phyloP scores from a whole-genome alignment of 129 eudicot species.

The Lonicera japonica region DNA sequence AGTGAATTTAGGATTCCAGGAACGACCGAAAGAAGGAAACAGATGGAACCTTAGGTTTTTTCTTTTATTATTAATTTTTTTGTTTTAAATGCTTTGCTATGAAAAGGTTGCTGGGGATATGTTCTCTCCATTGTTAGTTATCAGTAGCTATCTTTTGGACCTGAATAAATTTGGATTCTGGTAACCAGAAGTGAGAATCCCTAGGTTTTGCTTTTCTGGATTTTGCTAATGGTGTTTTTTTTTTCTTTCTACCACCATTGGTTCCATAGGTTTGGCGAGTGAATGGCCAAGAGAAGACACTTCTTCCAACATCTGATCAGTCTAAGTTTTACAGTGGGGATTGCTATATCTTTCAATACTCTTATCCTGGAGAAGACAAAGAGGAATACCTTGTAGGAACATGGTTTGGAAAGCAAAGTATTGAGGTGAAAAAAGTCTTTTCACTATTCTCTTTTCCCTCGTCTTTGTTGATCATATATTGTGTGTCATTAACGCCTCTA shows the following conservation, averaged over 20 bases:
- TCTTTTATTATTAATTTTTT: too few relatives aligned
- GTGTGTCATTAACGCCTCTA: too few relatives aligned
- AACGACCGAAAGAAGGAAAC: too few relatives aligned
- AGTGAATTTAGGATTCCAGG: too few relatives aligned
- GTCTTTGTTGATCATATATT: too few relatives aligned
- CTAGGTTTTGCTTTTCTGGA: constrained; percentile 1
- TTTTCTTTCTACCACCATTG: constrained; percentile 9
- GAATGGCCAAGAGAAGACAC: constrained; percentile 54
- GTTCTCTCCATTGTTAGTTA: not conserved
- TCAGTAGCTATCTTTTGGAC: not conserved
- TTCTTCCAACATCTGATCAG: constrained; percentile 51
- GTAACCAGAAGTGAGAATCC: not conserved
- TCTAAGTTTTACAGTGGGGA: constrained; percentile 87
- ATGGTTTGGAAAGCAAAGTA: constrained; percentile 86
- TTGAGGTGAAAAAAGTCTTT: constrained; percentile 38
- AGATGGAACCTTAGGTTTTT: not conserved
- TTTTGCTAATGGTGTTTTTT: constrained; percentile 2
- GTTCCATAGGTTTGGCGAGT: constrained; percentile 79
- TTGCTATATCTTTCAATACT: constrained; percentile 82
- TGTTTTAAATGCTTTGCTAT: not conserved
- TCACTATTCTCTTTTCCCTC: too few relatives aligned
- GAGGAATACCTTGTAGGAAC: constrained; percentile 84
- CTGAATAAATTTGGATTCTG: not conserved
- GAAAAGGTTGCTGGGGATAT: not conserved
- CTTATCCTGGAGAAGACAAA: constrained; percentile 66